Evolutionary conservation across 2,329 filamentous ascomycete species (phyloP).

Genomic region (Colletotrichum limetticola): DNA sequence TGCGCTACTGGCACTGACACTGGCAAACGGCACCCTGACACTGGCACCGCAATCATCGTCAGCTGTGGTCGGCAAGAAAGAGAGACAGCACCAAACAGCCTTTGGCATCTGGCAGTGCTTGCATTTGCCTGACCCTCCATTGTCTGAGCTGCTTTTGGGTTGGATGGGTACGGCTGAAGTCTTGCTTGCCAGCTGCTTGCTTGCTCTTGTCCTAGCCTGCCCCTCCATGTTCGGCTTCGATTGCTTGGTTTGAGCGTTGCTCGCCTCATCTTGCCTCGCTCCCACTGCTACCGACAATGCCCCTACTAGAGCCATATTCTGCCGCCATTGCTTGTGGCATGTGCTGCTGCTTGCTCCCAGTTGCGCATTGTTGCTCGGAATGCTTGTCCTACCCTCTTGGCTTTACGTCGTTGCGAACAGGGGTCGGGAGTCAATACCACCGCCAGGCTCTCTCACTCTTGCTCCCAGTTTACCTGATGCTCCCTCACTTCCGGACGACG

Average conservation of each 20-base stretch:
- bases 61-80: conserved; percentile 15
- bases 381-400: not conserved
- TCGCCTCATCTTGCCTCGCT: not conserved
- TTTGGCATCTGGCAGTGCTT: not conserved
- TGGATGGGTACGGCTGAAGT: conserved; percentile 15
- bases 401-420: conserved; percentile 3
- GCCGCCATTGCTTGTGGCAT: conserved; percentile 15
- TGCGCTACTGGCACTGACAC: not conserved
- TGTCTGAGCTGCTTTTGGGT: conserved; percentile 9
- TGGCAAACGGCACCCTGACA: too few relatives aligned
- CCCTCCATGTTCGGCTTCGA: not conserved
- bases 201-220: not conserved
- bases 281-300: not conserved
- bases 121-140: not conserved
- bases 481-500: not conserved
- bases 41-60: conserved; percentile 18
- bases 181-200: not conserved
- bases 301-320: conserved; percentile 5
- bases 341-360: conserved; percentile 4
- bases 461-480: not conserved
- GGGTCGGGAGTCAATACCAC: not conserved
- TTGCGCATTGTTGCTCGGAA: conserved; percentile 14
- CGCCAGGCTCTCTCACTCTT: not conserved
- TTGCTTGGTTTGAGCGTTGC: conserved; percentile 5
- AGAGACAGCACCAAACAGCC: not conserved